Evolutionary conservation across 805 yeast genomes (phyloP).

Genomic region (Ogataea henricii): DNA sequence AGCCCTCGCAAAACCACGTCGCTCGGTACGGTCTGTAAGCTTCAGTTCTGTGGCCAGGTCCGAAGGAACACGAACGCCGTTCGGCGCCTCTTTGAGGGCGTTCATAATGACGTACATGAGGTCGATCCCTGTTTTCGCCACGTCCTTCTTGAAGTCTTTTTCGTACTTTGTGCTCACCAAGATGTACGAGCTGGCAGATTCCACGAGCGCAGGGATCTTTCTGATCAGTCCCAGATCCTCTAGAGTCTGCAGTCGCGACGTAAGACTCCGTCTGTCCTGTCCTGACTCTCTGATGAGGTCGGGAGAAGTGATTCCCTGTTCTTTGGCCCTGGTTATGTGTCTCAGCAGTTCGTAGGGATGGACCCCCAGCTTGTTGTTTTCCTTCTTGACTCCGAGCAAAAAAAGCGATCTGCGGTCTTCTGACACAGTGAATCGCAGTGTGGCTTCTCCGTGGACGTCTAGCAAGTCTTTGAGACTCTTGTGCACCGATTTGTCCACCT

Average conservation of each 20-base stretch:
- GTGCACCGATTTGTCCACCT: constrained; percentile 13
- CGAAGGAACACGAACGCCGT: constrained; percentile 56
- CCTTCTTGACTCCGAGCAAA: constrained; percentile 56
- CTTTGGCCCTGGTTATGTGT: constrained; percentile 59
- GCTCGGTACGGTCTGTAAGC: constrained; percentile 42
- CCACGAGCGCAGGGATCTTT: constrained; percentile 38
- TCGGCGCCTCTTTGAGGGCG: constrained; percentile 58
- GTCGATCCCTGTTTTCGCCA: constrained; percentile 18
- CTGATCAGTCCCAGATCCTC: constrained; percentile 51
- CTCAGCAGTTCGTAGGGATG: constrained; percentile 56
- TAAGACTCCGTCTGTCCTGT: constrained; percentile 72
- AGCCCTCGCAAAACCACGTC: constrained; percentile 43
- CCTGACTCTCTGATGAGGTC: constrained; percentile 56
- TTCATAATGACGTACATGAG: constrained; percentile 41
- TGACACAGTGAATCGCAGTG: constrained; percentile 40
- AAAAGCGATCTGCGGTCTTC: constrained; percentile 59
- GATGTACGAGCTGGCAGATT: constrained; percentile 55
- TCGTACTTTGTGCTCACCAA: constrained; percentile 52
- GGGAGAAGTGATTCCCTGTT: constrained; percentile 59
- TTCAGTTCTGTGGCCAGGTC: constrained; percentile 64
- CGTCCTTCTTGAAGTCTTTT: constrained; percentile 19
- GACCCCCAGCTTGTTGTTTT: constrained; percentile 55
- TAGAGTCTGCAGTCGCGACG: constrained; percentile 59
- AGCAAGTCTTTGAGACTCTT: constrained; percentile 8
- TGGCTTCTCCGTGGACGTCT: constrained; percentile 13